Percentiles rank a stretch among this genome's conserved stretches.
Evolutionary conservation across 345 rosid genomes (phyloP).

Genomic region (Boechera retrofracta): DNA sequence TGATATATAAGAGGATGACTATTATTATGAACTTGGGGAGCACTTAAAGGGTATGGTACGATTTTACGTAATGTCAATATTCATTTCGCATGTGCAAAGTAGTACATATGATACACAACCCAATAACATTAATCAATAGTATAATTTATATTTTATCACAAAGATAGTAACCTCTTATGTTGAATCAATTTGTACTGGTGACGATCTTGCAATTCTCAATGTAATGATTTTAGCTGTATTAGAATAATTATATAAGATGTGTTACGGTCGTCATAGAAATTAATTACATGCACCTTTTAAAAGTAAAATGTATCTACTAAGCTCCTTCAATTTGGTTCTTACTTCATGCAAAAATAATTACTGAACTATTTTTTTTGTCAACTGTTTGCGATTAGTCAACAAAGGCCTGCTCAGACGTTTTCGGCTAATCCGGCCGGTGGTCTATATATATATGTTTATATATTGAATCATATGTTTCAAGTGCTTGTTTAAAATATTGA

Average conservation of each 20-base stretch:
- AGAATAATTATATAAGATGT: neutral
- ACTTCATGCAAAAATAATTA: neutral
- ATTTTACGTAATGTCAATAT: constrained; percentile 37
- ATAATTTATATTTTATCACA: neutral
- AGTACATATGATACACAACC: constrained; percentile 35
- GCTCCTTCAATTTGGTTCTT: constrained; percentile 3
- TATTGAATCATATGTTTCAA: neutral
- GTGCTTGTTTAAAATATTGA: constrained; percentile 1
- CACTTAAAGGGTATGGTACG: constrained; percentile 29
- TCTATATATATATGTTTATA: neutral
- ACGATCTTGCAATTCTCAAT: neutral
- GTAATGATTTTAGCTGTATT: neutral
- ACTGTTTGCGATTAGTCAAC: neutral
- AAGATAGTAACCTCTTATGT: neutral
- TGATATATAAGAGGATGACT: constrained; percentile 11
- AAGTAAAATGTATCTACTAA: neutral
- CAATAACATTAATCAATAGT: constrained; percentile 5
- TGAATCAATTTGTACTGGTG: neutral
- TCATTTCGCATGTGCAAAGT: constrained; percentile 16
- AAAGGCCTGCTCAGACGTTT: neutral
- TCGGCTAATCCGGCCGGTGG: neutral
- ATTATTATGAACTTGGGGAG: constrained; percentile 29
- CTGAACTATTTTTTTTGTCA: neutral
- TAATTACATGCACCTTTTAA: neutral
- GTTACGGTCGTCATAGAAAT: neutral